Base-by-base conservation (phyloP, 2,329 filamentous ascomycete genomes). In the Xylaria sp. region DNA sequence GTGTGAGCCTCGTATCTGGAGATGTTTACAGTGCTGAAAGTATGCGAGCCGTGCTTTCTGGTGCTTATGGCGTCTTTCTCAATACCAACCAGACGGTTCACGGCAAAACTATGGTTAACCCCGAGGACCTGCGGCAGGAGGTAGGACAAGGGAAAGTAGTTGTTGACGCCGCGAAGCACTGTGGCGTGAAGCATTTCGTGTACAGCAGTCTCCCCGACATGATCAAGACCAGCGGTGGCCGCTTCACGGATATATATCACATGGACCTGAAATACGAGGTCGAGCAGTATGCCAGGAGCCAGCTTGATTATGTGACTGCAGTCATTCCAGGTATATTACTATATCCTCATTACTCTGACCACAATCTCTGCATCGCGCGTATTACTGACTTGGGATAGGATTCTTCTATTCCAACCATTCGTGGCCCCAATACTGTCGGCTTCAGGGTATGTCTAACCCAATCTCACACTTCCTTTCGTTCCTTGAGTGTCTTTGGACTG, bases 251-350 rank as follows among this genome's bases (percentile, higher is more conserved):
- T 31, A 61, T 61, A 11, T 55, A 61, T 61, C 58, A 61, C 45
- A 61, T 61, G 58, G 58, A 61, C 45, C 51, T 43, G 21, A 61
- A 61, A 49, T 61, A 49, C 51, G 58, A 61, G 58, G 9, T 61
- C 37, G 58, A 61, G 50, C 58, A 61, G 50, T 61, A 61, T 38
- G 58, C 58, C 35, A 56, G 37, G 51, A 50, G 15, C 15, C n/a
- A 61, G 45, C 58, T 61, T 43, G 51, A 61, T 51, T 51, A 23
- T 61, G 58, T 61, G 40, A 61, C 58, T 28, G 31, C 43, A 8
- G 51, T 61, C 38, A 50, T 61, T 55, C 58, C 58, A 50, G 58
- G 58, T 55, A 61, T 28, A 28, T 46, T 33, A n/a, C n/a, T n/a
- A n/a, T n/a, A n/a, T n/a, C 40, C 25, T 31, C 23, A 46, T 17